A percentile compares a stretch with the other conserved stretches of the same genome.
These are phyloP conservation scores for Mucor sp. DNA, from an alignment of 371 early-diverging fungal genomes.

Conservation along the genomic window DNA sequence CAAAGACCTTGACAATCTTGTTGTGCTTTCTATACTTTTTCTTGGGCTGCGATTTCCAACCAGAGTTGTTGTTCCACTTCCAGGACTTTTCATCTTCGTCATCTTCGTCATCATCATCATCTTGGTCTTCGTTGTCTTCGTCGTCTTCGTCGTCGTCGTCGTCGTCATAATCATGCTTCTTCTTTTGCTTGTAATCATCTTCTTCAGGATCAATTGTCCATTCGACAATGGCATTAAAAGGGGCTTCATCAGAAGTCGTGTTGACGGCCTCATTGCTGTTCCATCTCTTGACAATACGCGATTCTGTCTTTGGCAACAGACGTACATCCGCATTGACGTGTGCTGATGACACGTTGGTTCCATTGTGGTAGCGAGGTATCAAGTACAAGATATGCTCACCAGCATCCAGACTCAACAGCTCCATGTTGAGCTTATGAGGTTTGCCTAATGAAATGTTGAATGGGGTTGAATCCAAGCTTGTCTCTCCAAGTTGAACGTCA, in stretches of 20 bases:
- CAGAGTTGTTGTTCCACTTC: neutral
- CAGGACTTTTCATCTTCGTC: neutral
- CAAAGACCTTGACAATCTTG: neutral
- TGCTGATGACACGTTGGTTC: neutral
- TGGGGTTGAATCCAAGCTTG: neutral
- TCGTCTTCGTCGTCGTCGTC: neutral
- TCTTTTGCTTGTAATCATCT: neutral
- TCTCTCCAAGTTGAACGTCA: neutral
- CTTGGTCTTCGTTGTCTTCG: neutral
- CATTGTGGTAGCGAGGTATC: neutral
- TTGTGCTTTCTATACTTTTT: neutral
- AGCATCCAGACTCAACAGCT: neutral
- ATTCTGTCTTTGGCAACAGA: neutral
- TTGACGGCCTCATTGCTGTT: neutral
- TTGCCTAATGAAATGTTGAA: neutral
- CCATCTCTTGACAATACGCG: neutral
- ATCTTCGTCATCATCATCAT: neutral
- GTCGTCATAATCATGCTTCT: neutral
- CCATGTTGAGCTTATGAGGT: neutral
- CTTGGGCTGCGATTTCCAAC: neutral
- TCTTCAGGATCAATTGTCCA: neutral
- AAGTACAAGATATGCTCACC: neutral
- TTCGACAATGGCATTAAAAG: slow-evolving; percentile 1
- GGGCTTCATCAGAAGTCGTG: neutral
- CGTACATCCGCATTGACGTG: neutral